Evolutionary conservation across 2,329 filamentous ascomycete species (phyloP), one percentile per base, ranked within the genome.

Genomic region (Ilyonectria robusta): DNA sequence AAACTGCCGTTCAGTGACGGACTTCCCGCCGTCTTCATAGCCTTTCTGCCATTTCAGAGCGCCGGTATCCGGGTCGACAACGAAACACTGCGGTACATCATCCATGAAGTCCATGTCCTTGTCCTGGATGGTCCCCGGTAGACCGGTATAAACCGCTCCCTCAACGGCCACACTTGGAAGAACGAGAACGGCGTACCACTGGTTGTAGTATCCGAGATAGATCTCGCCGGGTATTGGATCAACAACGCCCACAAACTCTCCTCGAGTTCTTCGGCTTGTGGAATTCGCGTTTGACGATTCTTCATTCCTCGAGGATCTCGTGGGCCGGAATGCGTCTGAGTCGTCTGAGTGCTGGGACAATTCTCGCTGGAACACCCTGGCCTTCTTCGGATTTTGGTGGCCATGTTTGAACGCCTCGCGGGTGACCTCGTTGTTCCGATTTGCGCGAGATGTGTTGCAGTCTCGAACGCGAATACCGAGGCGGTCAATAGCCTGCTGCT

Each of bases 191-290:
- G 55, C 56, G 19, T 37, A 23, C 55, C 55, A 65, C 6, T 15
- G 13, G 8, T 57, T 59, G 57, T 54, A 53, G 46, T 61, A 65
- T 29, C 48, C 65, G 5, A n/a, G 37, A 31, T 65, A 67, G n/a
- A 67, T 50, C 4, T 59, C 26, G 2, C 65, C 60, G 6, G 60
- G 56, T 15, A 17, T 26, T 19, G 65, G 65, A 11, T 67, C 56
- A 31, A 40, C 29, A 17, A 65, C 37, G 10, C 61, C 54, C 33
- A 57, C 53, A 31, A 57, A 33, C 4, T 21, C 47, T 11, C 50
- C 47, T 35, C 55, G 55, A 9, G 44, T n/a, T 8, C 26, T 35
- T 23, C 51, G 44, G 23, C 29, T 35, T 4, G 31, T 35, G 17
- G 6, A 35, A 7, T 42, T 42, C 4, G 37, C 7, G n/a, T 21